Evolutionary conservation across 495 filamentous ascomycete genomes (phyloP), one percentile per base, ranked within the genome.

Genomic region (Podospora pseudocomata): DNA sequence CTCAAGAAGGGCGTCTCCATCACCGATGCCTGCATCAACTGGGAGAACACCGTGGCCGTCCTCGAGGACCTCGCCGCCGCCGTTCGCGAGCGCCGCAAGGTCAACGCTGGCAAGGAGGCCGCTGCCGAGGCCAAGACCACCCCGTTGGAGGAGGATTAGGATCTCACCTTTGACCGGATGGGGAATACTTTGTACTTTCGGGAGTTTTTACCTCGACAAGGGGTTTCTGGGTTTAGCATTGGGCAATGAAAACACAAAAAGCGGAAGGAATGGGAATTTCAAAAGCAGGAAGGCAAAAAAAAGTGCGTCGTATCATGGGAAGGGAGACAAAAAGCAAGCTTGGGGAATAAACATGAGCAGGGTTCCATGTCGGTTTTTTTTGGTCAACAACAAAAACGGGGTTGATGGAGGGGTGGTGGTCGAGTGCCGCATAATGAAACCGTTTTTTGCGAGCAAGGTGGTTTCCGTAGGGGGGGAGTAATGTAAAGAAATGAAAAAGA

Each of bases 21-120:
- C 79, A 99, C 95, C 1, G 95, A 99, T 78, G 95, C 96, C 58
- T 99, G 95, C 80, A 96, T 99, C 73, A 84, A 93, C 82, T 99
- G 95, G 95, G 91, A 96, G 55, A 84, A 81, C 53, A 99, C 95
- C 0, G 90, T 96, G 61, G 82, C 87, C 4, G 91, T 95, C 1
- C 85, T 99, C n/a, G 89, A 96, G 71, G 86, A 91, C 72, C 86
- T 99, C 4, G 96, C 95, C 11, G 89, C 89, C 27, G 91, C 91
- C n/a, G 90, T 97, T 54, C 86, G 88, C 44, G 89, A 87, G 32
- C 86, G 95, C 74, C 85, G 95, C n/a, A 77, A 81, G 75, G 71
- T 82, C 60, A 78, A 72, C 53, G 69, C 65, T 4, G 78, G 76
- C 13, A 53, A 61, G 3, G 55, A 71, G 72, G 71, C 65, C 69